These are phyloP conservation scores for Lanmaoa pseudosensibilis DNA, from an alignment of 768 basidiomycete species.

Conservation along the genomic window DNA sequence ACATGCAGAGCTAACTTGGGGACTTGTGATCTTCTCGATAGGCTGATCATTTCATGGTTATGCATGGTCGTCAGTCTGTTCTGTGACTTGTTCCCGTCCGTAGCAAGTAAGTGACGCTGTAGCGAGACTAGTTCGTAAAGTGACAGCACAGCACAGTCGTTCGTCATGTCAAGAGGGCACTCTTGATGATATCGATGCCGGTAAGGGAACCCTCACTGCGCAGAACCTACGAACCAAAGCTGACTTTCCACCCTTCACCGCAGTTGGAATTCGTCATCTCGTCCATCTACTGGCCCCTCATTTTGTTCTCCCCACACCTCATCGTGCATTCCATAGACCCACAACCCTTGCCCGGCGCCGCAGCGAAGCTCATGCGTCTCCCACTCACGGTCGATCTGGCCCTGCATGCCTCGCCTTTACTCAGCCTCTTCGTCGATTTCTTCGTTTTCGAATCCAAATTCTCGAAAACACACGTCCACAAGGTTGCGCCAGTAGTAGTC, in stretches of 20 bases:
- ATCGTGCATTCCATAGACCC: slow-evolving; percentile 42
- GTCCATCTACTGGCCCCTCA: slow-evolving; percentile 68
- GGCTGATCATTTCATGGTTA: slow-evolving; percentile 37
- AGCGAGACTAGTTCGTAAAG: background rate
- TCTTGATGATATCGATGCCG: slow-evolving; percentile 67
- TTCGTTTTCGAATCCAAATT: slow-evolving; percentile 63
- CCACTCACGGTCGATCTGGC: slow-evolving; percentile 60
- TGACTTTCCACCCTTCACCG: background rate
- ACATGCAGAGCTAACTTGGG: background rate
- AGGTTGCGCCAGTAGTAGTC: slow-evolving; percentile 15
- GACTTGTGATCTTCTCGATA: background rate
- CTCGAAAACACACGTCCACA: slow-evolving; percentile 16
- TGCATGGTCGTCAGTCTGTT: slow-evolving; percentile 42
- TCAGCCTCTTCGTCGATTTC: slow-evolving; percentile 65
- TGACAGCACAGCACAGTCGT: slow-evolving; percentile 3
- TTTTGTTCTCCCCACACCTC: slow-evolving; percentile 53
- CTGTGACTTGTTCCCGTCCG: slow-evolving; percentile 41
- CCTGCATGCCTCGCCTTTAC: slow-evolving; percentile 63
- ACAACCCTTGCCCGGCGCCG: background rate
- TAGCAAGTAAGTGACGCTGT: slow-evolving; percentile 31
- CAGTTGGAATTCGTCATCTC: slow-evolving; percentile 50
- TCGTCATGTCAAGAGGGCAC: slow-evolving; percentile 51
- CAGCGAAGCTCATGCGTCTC: slow-evolving; percentile 35
- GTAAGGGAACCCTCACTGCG: slow-evolving; percentile 36
- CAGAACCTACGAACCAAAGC: background rate